Evolutionary conservation across 768 basidiomycete species (phyloP), one percentile per base, ranked within the genome.

Genomic region (Leccinum boreale): DNA sequence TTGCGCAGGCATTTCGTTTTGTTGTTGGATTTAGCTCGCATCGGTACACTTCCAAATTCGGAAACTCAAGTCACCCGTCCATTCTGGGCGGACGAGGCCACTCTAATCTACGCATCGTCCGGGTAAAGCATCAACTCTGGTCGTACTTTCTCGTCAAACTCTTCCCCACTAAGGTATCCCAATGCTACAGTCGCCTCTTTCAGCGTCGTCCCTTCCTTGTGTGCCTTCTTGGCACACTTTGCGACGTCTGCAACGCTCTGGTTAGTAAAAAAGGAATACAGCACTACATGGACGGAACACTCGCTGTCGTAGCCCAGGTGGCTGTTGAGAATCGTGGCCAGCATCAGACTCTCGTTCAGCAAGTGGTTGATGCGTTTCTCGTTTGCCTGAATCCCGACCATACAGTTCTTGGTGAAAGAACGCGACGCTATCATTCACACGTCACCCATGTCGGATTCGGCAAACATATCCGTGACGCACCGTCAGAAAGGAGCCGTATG

Each of bases 181-280:
- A 98, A 82, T 19, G 85, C 74, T 48, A 98, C 87, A 11, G 94
- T 94, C 44, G 97, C 94, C 76, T 94, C 90, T 79, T 96, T 98
- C 73, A 98, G 70, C 58, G 97, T 98, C 50, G 87, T 91, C 26
- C 97, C 97, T 75, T 99, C 94, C 73, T 90, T 93, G 81, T 98
- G 97, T n/a, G 97, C 97, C 74, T 98, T 98, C 84, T 99, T 99
- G 28, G 97, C 97, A 68, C 91, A 93, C 77, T 92, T 94, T 51
- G 97, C 97, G 51, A 98, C 97, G 75, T 97, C 94, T 98, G 69
- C 45, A 44, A 59, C 45, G 17, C 19, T 19, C n/a, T 5, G 1
- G 42, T 68, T 8, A 70, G 61, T 35, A 47, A 61, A 55, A 19
- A 10, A 53, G 29, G 36, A 19, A 24, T 24, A n/a, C 47, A 31